Evolutionary conservation across 2,329 filamentous ascomycete species (phyloP).

Genomic region (Aspergillus novoparasiticus): DNA sequence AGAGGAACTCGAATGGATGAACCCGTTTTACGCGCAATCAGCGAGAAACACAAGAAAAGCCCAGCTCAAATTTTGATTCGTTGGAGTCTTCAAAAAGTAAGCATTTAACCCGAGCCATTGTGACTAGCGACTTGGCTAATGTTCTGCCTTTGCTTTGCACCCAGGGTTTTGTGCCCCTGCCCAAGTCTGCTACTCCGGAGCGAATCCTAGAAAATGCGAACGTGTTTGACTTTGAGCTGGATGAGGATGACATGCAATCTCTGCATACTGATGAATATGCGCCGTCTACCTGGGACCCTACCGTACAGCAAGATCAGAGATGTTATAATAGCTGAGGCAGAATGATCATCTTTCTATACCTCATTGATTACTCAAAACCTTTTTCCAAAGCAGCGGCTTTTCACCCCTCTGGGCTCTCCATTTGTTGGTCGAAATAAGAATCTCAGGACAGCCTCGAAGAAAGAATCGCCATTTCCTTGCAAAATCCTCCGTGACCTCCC

Average conservation of each 20-base stretch:
- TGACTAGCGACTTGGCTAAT: neutral
- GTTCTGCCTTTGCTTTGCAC: neutral
- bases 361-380: neutral
- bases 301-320: neutral
- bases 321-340: neutral
- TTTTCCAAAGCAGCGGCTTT: neutral
- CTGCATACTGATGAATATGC: neutral
- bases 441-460: neutral
- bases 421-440: neutral
- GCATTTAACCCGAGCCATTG: neutral
- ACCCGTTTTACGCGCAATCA: neutral
- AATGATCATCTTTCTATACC: neutral
- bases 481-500: constrained; percentile 44
- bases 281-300: neutral
- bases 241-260: neutral
- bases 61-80: neutral
- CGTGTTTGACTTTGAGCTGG: neutral
- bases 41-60: neutral
- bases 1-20: neutral
- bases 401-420: neutral
- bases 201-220: neutral
- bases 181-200: neutral
- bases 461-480: constrained; percentile 34
- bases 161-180: neutral
- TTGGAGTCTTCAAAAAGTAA: neutral